Base-by-base conservation (phyloP, 2,329 filamentous ascomycete genomes). In the Alternaria hordeiaustralica region DNA sequence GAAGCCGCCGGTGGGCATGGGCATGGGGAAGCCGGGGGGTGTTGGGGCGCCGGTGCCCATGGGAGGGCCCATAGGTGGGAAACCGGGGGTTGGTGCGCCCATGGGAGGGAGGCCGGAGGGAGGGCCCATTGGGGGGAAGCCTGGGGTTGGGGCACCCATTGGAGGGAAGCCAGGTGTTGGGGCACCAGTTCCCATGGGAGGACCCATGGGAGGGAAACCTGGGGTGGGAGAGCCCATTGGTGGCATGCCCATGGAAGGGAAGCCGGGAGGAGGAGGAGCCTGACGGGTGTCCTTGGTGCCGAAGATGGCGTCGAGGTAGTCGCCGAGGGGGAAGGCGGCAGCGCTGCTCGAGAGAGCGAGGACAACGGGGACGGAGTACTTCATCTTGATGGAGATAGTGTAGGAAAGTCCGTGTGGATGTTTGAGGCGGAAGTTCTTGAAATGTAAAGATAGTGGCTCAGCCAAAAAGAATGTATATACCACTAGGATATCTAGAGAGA, bases 261-360 rank as follows among this genome's bases (percentile, higher is more conserved):
- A 45, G 33, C 20, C 11, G 7, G 56, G 56, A 21, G 62, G 58
- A 3, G 58, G 47, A 41, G 58, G 44, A 5, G 60, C 44, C 4
- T 66, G 50, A 8, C 60, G 65, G 12, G 55, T 57, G 21, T 68
- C 54, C 36, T 64, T 26, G 28, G 43, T 53, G 51, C 67, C 66
- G n/a, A 70, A 70, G 30, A 68, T 46, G 50, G 66, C 54, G 28
- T 69, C 64, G 43, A 67, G 43, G 41, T 61, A 59, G 53, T 56
- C 54, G 47, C 60, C 58, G 21, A 69, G 60, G 18, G 71, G 61
- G 23, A 65, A 58, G 53, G 73, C 72, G 6, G 68, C 36, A 28
- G 72, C 55, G n/a, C 69, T 65, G 60, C 73, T 63, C 45, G 68
- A 63, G 46, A 75, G 68, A 44, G 72, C 65, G 47, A 74, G 63